Evolutionary conservation across 2,329 filamentous ascomycete genomes (phyloP), one percentile per base, ranked within the genome.

Genomic region (Camptophora hylomeconis): DNA sequence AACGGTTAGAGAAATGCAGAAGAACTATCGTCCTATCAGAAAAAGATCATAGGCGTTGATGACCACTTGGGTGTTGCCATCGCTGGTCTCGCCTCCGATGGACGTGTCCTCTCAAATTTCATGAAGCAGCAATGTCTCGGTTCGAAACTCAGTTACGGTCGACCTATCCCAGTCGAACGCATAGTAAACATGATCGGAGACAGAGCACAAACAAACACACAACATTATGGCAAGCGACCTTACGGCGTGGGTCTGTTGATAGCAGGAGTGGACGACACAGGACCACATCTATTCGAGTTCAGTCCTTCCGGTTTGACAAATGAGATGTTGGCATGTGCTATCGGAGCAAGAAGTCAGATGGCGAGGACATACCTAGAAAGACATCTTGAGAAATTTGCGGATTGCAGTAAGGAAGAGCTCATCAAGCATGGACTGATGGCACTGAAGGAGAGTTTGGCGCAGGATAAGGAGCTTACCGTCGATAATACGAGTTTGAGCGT

Each of bases 51-150:
- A 60, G 73, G 78, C 48, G 78, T 98, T 61, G 89, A 98, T 60
- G 81, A 87, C 49, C 89, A 98, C 60, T 78, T 89, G 48, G 89
- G 86, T 45, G 76, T 98, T 50, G 84, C 87, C 49, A 92, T 98
- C 49, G 89, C 89, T 45, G 89, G 89, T 47, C 81, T 98, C 39
- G 89, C 89, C 44, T 94, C 87, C 35, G 89, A 98, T 60, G 89
- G 87, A 53, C 89, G 89, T 51, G 89, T 98, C 47, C 84, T 98
- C 47, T 94, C 86, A 68, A 98, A 98, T 73, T 98, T 94, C 68
- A 95, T 98, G 87, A 95, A 94, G 68, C 84, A 93, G 63, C 89
- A 95, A 64, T 92, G 83, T 40, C 82, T 98, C 50, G 80, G 82
- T 50, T 87, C 89, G 49, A 84, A 87, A 57, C 77, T 98, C 48